Conservation (phyloP, 495 filamentous ascomycete species). For the Daldinia vernicosa region DNA sequence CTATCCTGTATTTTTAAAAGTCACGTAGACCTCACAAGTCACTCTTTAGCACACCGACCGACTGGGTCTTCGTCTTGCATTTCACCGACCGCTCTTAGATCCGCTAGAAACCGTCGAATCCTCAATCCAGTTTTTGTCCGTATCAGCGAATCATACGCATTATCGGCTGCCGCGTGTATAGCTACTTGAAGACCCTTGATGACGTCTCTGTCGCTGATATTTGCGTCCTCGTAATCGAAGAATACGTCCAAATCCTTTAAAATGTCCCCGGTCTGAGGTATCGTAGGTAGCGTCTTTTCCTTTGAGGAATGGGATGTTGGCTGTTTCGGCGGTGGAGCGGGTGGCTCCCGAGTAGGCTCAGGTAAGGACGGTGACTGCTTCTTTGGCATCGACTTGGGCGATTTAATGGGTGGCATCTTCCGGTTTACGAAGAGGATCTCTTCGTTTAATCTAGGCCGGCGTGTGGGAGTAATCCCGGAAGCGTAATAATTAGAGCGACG, state of each 20-base stretch:
- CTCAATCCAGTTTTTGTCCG: slow-evolving; percentile 55
- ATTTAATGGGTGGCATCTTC: slow-evolving; percentile 33
- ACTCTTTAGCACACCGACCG: slow-evolving; percentile 10
- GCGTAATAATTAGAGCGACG: slow-evolving; percentile 1
- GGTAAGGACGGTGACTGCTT: slow-evolving; percentile 5
- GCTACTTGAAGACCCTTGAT: slow-evolving; percentile 59
- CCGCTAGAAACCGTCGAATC: slow-evolving; percentile 57
- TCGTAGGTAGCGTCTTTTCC: slow-evolving; percentile 31
- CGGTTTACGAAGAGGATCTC: slow-evolving; percentile 37
- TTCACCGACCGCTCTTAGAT: slow-evolving; percentile 56
- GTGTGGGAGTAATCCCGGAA: slow-evolving; percentile 12
- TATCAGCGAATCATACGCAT: slow-evolving; percentile 56
- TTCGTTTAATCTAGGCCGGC: slow-evolving; percentile 24
- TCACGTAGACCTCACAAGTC: not conserved
- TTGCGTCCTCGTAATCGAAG: slow-evolving; percentile 45
- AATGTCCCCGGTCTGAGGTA: slow-evolving; percentile 28
- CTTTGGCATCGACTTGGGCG: slow-evolving; percentile 22
- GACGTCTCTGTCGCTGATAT: slow-evolving; percentile 54
- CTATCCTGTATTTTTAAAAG: not conserved
- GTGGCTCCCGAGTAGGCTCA: slow-evolving; percentile 18
- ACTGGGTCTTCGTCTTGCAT: slow-evolving; percentile 19
- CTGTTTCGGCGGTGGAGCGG: slow-evolving; percentile 1
- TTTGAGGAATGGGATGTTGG: not conserved
- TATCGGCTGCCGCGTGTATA: slow-evolving; percentile 58
- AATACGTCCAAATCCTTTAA: slow-evolving; percentile 42